A percentile compares a stretch with the other conserved stretches of the same genome.
Evolutionary conservation across 2,329 filamentous ascomycete species (phyloP).

Genomic region (Colletotrichum filicis): DNA sequence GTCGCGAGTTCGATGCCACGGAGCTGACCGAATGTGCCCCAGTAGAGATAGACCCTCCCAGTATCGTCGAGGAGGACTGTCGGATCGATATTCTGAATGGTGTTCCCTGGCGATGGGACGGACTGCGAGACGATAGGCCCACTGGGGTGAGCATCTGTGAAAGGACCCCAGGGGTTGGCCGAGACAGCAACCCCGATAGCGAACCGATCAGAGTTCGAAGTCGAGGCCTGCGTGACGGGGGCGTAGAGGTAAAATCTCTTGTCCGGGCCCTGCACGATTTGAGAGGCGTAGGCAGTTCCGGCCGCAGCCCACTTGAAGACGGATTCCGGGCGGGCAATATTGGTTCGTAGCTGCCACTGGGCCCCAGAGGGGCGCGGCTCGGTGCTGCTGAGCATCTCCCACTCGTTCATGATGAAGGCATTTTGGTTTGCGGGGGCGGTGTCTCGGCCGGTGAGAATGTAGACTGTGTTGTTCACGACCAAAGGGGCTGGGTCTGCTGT

Average conservation of each 20-base stretch:
- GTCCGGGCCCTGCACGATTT: conserved; percentile 46
- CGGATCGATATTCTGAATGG: conserved; percentile 45
- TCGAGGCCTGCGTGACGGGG: conserved; percentile 44
- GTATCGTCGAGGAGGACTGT: too few relatives aligned
- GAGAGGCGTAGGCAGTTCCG: conserved; percentile 49
- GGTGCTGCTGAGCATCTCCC: conserved; percentile 45
- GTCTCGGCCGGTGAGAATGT: conserved; percentile 50
- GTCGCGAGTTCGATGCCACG: too few relatives aligned
- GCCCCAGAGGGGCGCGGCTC: conserved; percentile 43
- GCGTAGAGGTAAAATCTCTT: conserved; percentile 50
- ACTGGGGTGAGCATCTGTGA: conserved; percentile 45
- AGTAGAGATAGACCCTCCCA: too few relatives aligned
- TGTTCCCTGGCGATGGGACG: conserved; percentile 42
- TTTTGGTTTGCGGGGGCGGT: conserved; percentile 43
- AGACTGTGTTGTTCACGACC: conserved; percentile 47
- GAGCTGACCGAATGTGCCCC: too few relatives aligned
- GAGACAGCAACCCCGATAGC: conserved; percentile 51
- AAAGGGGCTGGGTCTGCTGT: conserved; percentile 51
- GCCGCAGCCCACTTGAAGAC: conserved; percentile 48
- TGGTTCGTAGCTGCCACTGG: conserved; percentile 46
- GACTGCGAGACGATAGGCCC: conserved; percentile 49
- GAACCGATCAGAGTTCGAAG: conserved; percentile 45
- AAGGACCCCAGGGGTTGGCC: conserved; percentile 47
- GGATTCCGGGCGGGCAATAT: conserved; percentile 43
- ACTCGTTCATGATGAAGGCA: conserved; percentile 49